Conservation (phyloP, 2,329 filamentous ascomycete species). For the Nakataea oryzae region DNA sequence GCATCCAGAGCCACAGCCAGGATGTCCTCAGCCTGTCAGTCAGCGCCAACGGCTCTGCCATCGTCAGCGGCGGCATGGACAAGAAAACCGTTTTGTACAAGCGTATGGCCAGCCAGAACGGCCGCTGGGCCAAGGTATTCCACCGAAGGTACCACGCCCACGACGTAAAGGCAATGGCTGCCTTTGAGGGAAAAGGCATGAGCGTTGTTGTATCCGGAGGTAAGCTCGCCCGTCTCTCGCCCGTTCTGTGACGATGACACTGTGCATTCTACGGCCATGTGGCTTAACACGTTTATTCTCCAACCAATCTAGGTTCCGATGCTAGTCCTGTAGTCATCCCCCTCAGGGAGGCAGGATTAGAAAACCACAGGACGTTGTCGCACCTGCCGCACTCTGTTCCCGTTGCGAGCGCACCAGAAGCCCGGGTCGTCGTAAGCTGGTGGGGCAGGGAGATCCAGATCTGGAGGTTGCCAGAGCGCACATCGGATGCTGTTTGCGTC, state of each 20-base stretch:
- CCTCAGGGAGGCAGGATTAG: slow-evolving; percentile 63
- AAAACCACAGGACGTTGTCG: slow-evolving; percentile 75
- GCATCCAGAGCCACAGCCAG: slow-evolving; percentile 77
- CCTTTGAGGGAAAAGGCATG: slow-evolving; percentile 73
- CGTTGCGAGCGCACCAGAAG: slow-evolving; percentile 60
- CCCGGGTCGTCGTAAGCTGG: slow-evolving; percentile 77
- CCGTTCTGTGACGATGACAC: neutral
- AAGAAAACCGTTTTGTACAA: slow-evolving; percentile 77
- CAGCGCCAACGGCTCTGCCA: slow-evolving; percentile 67
- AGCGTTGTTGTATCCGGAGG: slow-evolving; percentile 90
- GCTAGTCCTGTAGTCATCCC: slow-evolving; percentile 75
- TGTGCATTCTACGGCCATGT: neutral
- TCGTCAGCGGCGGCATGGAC: slow-evolving; percentile 89
- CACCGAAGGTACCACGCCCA: slow-evolving; percentile 83
- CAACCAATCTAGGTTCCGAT: slow-evolving; percentile 56
- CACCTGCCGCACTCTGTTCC: slow-evolving; percentile 71
- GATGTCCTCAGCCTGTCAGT: slow-evolving; percentile 84
- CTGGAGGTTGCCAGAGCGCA: slow-evolving; percentile 50
- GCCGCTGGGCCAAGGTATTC: slow-evolving; percentile 75
- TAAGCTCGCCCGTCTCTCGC: slow-evolving; percentile 25
- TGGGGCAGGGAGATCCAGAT: slow-evolving; percentile 83
- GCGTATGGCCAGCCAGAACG: slow-evolving; percentile 46
- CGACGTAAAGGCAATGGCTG: slow-evolving; percentile 89
- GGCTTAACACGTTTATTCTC: slow-evolving; percentile 23
- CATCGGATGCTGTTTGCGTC: slow-evolving; percentile 26